A percentile compares a stretch with the other conserved stretches of the same genome.
These are phyloP conservation scores for Globisporangium splendens DNA, from an alignment of 352 stramenopile species.

Conservation along the genomic window DNA sequence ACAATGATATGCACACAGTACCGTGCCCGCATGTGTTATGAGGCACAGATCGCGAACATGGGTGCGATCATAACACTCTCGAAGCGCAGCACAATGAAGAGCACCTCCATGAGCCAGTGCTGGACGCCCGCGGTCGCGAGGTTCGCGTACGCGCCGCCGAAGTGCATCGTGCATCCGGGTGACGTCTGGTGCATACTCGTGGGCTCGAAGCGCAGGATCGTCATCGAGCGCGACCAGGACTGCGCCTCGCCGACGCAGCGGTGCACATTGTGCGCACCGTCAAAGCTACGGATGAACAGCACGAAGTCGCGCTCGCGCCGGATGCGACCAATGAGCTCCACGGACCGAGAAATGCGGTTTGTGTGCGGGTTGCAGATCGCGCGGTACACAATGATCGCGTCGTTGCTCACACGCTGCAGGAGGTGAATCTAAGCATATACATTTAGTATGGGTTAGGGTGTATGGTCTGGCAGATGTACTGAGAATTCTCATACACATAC, in stretches of 20 bases:
- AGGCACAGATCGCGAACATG: constrained; percentile 39
- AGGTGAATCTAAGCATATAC: constrained; percentile 30
- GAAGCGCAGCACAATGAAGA: constrained; percentile 54
- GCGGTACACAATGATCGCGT: constrained; percentile 51
- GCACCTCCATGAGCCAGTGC: constrained; percentile 59
- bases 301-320: constrained; percentile 39
- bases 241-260: constrained; percentile 26
- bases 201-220: constrained; percentile 43
- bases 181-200: constrained; percentile 22
- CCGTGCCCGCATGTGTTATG: background rate
- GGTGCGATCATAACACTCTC: constrained; percentile 44
- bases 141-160: constrained; percentile 39
- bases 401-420: constrained; percentile 37
- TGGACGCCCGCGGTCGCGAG: constrained; percentile 32
- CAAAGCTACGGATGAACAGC: constrained; percentile 39
- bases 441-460: background rate
- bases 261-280: constrained; percentile 30
- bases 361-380: constrained; percentile 43
- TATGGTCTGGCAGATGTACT: background rate
- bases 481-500: constrained; percentile 11
- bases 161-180: constrained; percentile 37
- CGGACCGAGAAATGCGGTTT: constrained; percentile 30
- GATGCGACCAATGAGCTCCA: constrained; percentile 46
- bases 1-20: background rate
- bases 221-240: constrained; percentile 39